Evolutionary conservation across 2,329 filamentous ascomycete species (phyloP).

Genomic region (Apiospora koreana): DNA sequence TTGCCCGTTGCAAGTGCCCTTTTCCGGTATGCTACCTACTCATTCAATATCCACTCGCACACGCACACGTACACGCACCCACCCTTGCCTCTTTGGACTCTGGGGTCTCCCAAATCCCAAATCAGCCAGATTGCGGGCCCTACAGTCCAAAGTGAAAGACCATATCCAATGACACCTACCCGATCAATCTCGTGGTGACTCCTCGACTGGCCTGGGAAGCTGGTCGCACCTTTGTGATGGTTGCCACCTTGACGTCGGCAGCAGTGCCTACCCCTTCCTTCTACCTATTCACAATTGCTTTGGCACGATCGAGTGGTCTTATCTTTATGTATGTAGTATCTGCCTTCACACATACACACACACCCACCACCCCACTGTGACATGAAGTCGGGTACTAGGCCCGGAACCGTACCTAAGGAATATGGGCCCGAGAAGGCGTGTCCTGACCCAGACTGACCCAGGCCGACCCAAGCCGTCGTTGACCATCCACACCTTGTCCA

Average conservation of each 20-base stretch:
- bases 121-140: background rate
- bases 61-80: background rate
- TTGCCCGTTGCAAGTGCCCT: background rate
- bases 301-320: background rate
- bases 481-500: slow-evolving; percentile 2
- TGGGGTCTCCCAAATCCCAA: background rate
- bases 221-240: background rate
- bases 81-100: background rate
- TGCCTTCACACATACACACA: background rate
- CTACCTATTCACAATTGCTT: background rate
- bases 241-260: background rate
- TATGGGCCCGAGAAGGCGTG: background rate
- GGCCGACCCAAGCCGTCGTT: background rate
- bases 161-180: background rate
- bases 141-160: background rate
- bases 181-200: background rate
- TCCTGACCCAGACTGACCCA: too few relatives aligned
- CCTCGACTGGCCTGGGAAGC: background rate
- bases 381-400: background rate
- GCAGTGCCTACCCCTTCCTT: background rate
- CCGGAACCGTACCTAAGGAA: background rate
- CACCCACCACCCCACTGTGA: too few relatives aligned
- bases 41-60: background rate
- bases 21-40: background rate
- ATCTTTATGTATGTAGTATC: background rate